A percentile compares a stretch with the other conserved stretches of the same genome.
Evolutionary conservation across 306 rosid genomes (phyloP).

Genomic region (Malus domestica): ASM211411v1 NC_041805.1:33641001-33641500

Average conservation of each 20-base stretch:
- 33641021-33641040: conserved; percentile 99
- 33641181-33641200: conserved; percentile 97
- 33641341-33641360: conserved; percentile 55
- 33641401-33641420: conserved; percentile 84
- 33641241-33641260: conserved; percentile 81
- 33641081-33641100: conserved; percentile 90
- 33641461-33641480: conserved; percentile 99
- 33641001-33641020: conserved; percentile 98
- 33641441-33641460: conserved; percentile 98
- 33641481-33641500: conserved; percentile 92
- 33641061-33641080: conserved; percentile 96
- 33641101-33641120: conserved; percentile 94
- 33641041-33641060: conserved; percentile 94
- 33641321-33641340: conserved; percentile 93
- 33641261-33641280: conserved; percentile 81
- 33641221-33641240: conserved; percentile 80
- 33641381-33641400: conserved; percentile 98
- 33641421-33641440: conserved; percentile 81
- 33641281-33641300: conserved; percentile 83
- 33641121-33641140: conserved; percentile 90
- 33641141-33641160: conserved; percentile 84
- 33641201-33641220: conserved; percentile 93
- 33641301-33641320: conserved; percentile 87
- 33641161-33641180: conserved; percentile 92
- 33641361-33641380: conserved; percentile 92